Conservation (phyloP, 192 early-diverging fungal species). For the Diversispora eburnea region DNA sequence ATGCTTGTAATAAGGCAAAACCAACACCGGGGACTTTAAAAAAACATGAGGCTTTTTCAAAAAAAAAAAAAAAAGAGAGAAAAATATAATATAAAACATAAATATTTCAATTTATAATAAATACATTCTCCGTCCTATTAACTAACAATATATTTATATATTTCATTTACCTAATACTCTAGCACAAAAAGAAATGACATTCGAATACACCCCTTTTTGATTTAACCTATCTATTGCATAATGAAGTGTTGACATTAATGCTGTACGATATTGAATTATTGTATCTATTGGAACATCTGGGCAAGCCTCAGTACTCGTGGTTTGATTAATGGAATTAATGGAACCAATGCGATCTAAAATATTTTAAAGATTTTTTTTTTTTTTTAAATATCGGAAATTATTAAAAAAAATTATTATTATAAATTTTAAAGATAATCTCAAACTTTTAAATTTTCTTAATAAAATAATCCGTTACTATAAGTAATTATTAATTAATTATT, state of each 20-base stretch:
- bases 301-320: not conserved
- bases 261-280: conserved; percentile 17
- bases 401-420: conserved; percentile 29
- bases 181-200: conserved; percentile 46
- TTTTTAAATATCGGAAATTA: not conserved
- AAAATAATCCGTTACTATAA: not conserved
- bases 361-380: not conserved
- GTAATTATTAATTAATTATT: not conserved
- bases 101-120: not conserved
- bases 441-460: conserved; percentile 41
- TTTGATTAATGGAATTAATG: no score
- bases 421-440: conserved; percentile 48
- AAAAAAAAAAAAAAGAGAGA: conserved; percentile 27
- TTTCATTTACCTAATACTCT: no score
- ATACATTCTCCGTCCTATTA: no score
- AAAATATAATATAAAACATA: not conserved
- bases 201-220: conserved; percentile 43
- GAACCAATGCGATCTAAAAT: no score
- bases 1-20: conserved; percentile 39
- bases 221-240: conserved; percentile 25
- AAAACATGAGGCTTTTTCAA: conserved; percentile 39
- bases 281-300: conserved; percentile 8
- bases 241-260: conserved; percentile 12
- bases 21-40: conserved; percentile 50
- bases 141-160: no score